Base-by-base conservation (phyloP, 805 yeast species). In the Ogataea methylovora region DNA sequence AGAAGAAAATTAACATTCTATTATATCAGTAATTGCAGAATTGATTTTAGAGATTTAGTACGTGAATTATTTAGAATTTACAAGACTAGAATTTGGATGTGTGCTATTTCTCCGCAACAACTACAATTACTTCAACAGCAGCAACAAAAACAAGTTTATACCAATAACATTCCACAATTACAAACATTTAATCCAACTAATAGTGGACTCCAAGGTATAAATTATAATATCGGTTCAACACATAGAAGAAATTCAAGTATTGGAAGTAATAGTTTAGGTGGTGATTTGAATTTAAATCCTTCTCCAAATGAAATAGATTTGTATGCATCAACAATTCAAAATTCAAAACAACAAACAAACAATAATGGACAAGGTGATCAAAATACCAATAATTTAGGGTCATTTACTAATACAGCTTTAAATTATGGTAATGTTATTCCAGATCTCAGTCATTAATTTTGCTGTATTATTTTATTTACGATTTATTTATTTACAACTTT, bases 81-180 rank as follows among this genome's bases (percentile, higher is more conserved):
- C 66, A 82, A 83, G 60, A 82, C 90, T 4, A 65, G 92, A 44
- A 82, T 82, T 48, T 84, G 94, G 94, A 81, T 84, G 92, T 82
- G 90, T 58, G 85, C 86, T 4, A 83, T 76, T 26, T 25, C 29
- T 2, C 4, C 24, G 7, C 21, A 21, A 3, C 37, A 34, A 29
- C n/a, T 14, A 11, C 26, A 34, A 24, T 51, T 53, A 34, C 52
- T 48, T 33, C 44, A 40, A 30, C 41, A 39, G 23, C 38, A 35
- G 25, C 39, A 35, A 22, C 32, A 33, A 32, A 23, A 26, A 26
- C 30, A 33, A 32, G 29, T 29, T 16, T 29, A 26, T 18, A 5
- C 24, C n/a, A n/a, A n/a, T n/a, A n/a, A n/a, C n/a, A n/a, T n/a
- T 19, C 19, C 5, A 12, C 34, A 24, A 21, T 4, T 4, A 16